Evolutionary conservation across 2,329 filamentous ascomycete species (phyloP), one percentile per base, ranked within the genome.

Genomic region (Cladophialophora carrionii): DNA sequence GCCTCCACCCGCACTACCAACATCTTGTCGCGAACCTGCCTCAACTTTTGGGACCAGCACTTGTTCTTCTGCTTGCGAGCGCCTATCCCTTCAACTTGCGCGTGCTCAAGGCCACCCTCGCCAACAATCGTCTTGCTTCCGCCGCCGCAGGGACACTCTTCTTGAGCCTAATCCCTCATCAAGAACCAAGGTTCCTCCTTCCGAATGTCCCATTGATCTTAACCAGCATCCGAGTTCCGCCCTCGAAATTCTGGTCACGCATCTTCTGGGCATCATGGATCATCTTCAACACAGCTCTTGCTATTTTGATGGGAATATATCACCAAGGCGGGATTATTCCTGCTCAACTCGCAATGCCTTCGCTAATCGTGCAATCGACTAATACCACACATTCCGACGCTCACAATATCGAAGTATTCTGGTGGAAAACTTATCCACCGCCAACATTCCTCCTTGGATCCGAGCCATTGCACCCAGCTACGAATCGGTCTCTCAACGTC

Each of bases 1-100:
- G 90, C 56, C 78, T 93, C 14, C 90, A 94, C 72, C 89, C 90
- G 5, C 89, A 87, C 82, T 91, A 92, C 74, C 90, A 92, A 74
- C 90, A 93, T 75, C 76, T 90, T 32, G 79, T 90, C 52, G 85
- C 85, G 65, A 93, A 92, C 73, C 77, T 92, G 14, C 86, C 90
- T 68, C 83, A 89, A 73, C 82, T 93, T 20, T 82, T 94, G 20
- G 90, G 90, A 1, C 90, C 90, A 4, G 89, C 87, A 8, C 82
- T 85, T 41, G 74, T 85, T 31, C 80, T 91, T 22, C 76, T 91
- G 10, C 82, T 90, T 72, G 79, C 64, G 58, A 65, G 70, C 67
- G 62, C 72, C 71, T 68, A 69, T 34, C 70, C 72, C 48, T 71
- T 74, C 58, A 69, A 66, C 53, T 64, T 79, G 61, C 74, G 74